Evolutionary conservation across 345 rosid genomes (phyloP).

Genomic region (Eucalyptus pumila): DNA sequence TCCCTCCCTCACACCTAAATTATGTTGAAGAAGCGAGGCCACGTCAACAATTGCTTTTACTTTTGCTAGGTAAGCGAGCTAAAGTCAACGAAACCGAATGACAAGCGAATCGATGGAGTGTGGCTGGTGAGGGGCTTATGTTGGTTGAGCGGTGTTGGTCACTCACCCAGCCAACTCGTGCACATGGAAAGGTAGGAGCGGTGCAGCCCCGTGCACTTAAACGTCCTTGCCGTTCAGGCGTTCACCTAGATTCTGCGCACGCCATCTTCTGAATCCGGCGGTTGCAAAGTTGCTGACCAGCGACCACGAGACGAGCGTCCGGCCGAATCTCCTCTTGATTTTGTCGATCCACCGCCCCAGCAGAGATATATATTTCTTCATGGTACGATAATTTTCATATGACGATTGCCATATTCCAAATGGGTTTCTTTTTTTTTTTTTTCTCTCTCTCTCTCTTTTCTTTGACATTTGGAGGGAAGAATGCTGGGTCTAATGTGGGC

Average conservation of each 20-base stretch:
- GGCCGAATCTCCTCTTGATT: background rate
- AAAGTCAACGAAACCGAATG: accelerated
- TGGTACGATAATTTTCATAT: background rate
- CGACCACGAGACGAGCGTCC: background rate
- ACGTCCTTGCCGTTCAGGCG: background rate
- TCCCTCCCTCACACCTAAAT: background rate
- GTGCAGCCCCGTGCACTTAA: background rate
- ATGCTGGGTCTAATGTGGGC: background rate
- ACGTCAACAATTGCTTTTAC: background rate
- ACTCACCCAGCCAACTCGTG: background rate
- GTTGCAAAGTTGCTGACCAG: background rate
- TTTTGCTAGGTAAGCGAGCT: background rate
- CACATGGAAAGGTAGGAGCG: background rate
- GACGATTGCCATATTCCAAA: background rate
- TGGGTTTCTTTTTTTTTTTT: too few relatives aligned
- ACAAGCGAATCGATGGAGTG: background rate
- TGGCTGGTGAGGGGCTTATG: background rate
- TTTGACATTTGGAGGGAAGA: background rate
- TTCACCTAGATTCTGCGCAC: background rate
- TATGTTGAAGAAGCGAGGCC: background rate
- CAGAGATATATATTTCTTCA: too few relatives aligned
- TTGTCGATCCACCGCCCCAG: background rate
- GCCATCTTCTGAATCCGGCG: background rate
- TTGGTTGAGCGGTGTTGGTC: background rate
- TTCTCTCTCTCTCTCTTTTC: too few relatives aligned